These are phyloP conservation scores for Chlorella ohadii DNA, from an alignment of 139 green algal species.

Conservation along the genomic window DNA sequence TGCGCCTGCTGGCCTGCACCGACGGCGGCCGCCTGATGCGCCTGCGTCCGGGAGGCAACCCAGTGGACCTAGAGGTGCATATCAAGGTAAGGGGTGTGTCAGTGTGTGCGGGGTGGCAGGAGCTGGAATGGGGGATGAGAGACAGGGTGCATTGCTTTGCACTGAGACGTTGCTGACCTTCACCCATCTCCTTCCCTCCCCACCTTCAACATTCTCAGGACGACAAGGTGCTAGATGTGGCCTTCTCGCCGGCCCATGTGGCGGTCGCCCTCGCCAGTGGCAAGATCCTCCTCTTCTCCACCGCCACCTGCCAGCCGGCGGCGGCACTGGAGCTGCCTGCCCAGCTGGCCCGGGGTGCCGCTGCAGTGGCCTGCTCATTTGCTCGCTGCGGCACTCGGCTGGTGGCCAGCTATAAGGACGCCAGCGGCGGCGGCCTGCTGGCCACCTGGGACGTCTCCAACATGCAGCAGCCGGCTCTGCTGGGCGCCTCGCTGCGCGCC, in stretches of 20 bases:
- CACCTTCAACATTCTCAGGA: not conserved
- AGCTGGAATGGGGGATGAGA: no score
- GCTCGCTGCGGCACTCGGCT: not conserved
- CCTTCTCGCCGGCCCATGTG: not conserved
- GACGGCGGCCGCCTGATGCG: constrained; percentile 7
- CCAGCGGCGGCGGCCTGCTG: not conserved
- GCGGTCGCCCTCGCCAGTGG: not conserved
- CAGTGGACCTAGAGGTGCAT: not conserved
- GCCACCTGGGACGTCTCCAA: not conserved
- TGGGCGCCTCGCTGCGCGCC: not conserved
- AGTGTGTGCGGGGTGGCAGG: not conserved
- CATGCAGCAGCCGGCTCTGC: not conserved
- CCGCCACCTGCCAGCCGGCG: not conserved
- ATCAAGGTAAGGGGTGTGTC: not conserved
- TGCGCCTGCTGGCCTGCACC: constrained; percentile 3
- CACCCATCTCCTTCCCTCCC: not conserved
- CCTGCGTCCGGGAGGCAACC: not conserved
- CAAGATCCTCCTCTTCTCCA: not conserved
- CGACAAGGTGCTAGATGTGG: not conserved
- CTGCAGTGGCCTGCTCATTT: not conserved
- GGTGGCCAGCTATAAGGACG: not conserved
- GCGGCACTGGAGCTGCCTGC: not conserved
- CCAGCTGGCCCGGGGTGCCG: no score
- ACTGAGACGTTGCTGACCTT: not conserved
- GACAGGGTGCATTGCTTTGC: no score